Conservation (phyloP, 768 basidiomycete species). For the Pleurotus djamor region DNA sequence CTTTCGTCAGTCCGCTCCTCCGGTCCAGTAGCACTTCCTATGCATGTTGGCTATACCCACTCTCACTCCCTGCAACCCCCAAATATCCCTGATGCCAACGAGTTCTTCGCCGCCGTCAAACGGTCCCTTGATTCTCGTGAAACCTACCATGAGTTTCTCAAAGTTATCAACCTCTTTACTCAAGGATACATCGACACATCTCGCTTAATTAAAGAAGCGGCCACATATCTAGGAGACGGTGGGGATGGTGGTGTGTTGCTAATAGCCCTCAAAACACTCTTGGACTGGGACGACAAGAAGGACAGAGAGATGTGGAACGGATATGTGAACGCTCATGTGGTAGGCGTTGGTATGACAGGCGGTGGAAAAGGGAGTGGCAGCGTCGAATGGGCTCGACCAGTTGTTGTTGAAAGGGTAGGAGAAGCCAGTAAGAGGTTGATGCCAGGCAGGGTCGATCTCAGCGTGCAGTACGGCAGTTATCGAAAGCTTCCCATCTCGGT, state of each 20-base stretch:
- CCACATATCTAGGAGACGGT: slow-evolving; percentile 66
- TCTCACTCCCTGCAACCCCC: slow-evolving; percentile 21
- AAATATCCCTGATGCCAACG: slow-evolving; percentile 45
- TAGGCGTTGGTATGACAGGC: slow-evolving; percentile 4
- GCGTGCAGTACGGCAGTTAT: slow-evolving; percentile 85
- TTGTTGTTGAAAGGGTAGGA: slow-evolving; percentile 31
- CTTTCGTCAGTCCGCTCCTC: slow-evolving; percentile 14
- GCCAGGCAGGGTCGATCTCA: slow-evolving; percentile 65
- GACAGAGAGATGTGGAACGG: slow-evolving; percentile 52
- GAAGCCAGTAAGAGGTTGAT: slow-evolving; percentile 13
- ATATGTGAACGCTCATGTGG: slow-evolving; percentile 21
- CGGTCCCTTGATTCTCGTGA: slow-evolving; percentile 69
- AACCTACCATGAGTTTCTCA: slow-evolving; percentile 92
- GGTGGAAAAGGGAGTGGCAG: slow-evolving; percentile 3
- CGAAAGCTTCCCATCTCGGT: slow-evolving; percentile 79
- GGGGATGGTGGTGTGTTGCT: slow-evolving; percentile 58
- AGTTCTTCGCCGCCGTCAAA: slow-evolving; percentile 92
- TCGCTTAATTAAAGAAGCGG: slow-evolving; percentile 77
- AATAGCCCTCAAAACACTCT: slow-evolving; percentile 78
- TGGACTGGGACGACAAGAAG: slow-evolving; percentile 82
- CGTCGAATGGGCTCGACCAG: slow-evolving; percentile 47
- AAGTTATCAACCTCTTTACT: slow-evolving; percentile 91
- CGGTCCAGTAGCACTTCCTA: slow-evolving; percentile 20
- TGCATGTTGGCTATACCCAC: slow-evolving; percentile 6
- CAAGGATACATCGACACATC: slow-evolving; percentile 91